Evolutionary conservation across 1,284 basidiomycete species (phyloP).

Genomic region (Inonotus obliquus): DNA sequence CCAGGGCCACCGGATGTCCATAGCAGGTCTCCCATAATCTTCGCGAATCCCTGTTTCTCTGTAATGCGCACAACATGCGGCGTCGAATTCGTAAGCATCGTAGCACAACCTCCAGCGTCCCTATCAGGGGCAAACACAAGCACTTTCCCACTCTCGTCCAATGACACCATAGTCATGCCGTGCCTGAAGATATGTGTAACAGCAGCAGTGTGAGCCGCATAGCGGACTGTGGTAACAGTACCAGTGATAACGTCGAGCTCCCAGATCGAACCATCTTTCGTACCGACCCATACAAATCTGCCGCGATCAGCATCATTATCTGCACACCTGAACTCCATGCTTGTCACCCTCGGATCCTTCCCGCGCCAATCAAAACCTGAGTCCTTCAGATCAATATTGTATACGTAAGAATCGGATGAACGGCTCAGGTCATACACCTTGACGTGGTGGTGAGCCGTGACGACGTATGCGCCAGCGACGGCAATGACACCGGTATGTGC

Average conservation of each 20-base stretch:
- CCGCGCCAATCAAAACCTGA: constrained; percentile 45
- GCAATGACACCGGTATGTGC: constrained; percentile 53
- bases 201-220: constrained; percentile 57
- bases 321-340: constrained; percentile 69
- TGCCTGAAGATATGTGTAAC: constrained; percentile 73
- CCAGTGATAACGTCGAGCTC: constrained; percentile 74
- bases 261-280: constrained; percentile 81
- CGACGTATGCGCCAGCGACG: constrained; percentile 61
- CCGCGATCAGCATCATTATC: constrained; percentile 34
- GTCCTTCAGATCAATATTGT: constrained; percentile 57
- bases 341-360: constrained; percentile 69
- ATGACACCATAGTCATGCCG: constrained; percentile 62
- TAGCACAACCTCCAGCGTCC: constrained; percentile 31
- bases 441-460: constrained; percentile 58
- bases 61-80: constrained; percentile 68
- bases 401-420: constrained; percentile 40
- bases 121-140: constrained; percentile 60
- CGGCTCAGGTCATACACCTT: constrained; percentile 57
- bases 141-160: constrained; percentile 83
- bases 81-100: constrained; percentile 38
- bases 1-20: constrained; percentile 63
- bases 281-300: constrained; percentile 75
- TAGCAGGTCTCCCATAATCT: constrained; percentile 66
- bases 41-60: constrained; percentile 79
- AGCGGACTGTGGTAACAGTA: constrained; percentile 49